These are phyloP conservation scores for Metschnikowia bowlesiae DNA, from an alignment of 805 yeast species.

Conservation along the genomic window DNA sequence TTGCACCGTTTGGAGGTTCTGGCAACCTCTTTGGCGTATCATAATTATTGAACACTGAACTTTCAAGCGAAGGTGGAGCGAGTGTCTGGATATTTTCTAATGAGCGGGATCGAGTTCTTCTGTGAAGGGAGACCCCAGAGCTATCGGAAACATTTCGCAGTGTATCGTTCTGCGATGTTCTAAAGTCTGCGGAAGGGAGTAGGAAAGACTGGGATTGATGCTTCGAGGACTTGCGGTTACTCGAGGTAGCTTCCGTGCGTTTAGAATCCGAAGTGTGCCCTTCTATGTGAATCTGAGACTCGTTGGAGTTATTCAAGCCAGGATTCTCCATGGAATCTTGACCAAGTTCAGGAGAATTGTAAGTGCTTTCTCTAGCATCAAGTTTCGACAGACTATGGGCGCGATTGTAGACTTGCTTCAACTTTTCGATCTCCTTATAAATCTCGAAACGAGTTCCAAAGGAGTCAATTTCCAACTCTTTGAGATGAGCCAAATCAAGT, in stretches of 20 bases:
- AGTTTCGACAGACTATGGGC: conserved; percentile 6
- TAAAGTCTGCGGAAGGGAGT: conserved; percentile 40
- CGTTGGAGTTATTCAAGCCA: conserved; percentile 19
- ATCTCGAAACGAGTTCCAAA: conserved; percentile 96
- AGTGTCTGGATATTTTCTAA: conserved; percentile 33
- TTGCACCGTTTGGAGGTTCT: conserved; percentile 49
- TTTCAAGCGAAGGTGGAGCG: conserved; percentile 4
- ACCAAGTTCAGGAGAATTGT: conserved; percentile 13
- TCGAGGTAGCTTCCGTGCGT: not conserved
- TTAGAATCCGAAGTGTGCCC: not conserved
- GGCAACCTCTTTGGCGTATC: conserved; percentile 73
- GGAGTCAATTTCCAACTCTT: conserved; percentile 85
- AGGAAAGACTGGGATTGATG: conserved; percentile 20
- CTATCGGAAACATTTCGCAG: conserved; percentile 3
- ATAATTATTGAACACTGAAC: conserved; percentile 26
- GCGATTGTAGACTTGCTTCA: conserved; percentile 31
- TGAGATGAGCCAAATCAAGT: conserved; percentile 77
- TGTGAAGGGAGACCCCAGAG: conserved; percentile 24
- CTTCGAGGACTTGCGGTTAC: conserved; percentile 9
- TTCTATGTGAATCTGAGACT: conserved; percentile 4
- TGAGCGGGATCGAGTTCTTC: conserved; percentile 49
- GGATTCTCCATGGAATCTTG: conserved; percentile 6
- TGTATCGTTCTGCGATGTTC: not conserved
- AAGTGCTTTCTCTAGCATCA: not conserved
- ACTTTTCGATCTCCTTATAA: conserved; percentile 78